phyloP scores from a whole-genome alignment of 2,329 filamentous ascomycete genomes.

The Chaetomiaceae sp. region DNA sequence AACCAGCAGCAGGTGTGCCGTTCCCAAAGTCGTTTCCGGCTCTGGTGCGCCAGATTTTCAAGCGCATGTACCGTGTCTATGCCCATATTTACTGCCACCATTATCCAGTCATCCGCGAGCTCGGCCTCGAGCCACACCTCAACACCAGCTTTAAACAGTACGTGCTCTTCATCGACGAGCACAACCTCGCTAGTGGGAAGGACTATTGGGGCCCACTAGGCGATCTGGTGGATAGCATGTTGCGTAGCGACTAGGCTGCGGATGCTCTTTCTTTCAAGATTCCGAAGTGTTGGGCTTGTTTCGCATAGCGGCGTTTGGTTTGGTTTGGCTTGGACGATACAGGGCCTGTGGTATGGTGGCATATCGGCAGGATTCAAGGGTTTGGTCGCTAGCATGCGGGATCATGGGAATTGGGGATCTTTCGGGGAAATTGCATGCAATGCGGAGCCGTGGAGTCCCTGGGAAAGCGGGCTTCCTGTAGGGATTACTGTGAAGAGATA shows the following conservation, averaged over 20 bases:
- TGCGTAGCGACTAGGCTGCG: constrained; percentile 70
- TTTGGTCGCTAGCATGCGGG: constrained; percentile 18
- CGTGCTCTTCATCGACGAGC: constrained; percentile 97
- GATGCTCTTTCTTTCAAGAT: constrained; percentile 8
- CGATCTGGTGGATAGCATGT: constrained; percentile 95
- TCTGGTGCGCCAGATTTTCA: constrained; percentile 93
- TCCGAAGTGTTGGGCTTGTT: constrained; percentile 15
- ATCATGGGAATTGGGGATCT: constrained; percentile 12
- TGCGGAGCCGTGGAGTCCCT: constrained; percentile 6
- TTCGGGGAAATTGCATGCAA: constrained; percentile 13
- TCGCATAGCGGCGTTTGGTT: constrained; percentile 27
- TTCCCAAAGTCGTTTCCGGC: constrained; percentile 90
- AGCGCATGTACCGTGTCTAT: constrained; percentile 97
- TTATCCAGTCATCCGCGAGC: constrained; percentile 91
- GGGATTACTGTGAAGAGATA: constrained; percentile 13
- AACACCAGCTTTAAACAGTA: constrained; percentile 99
- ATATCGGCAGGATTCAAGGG: constrained; percentile 10
- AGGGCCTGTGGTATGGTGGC: constrained; percentile 7
- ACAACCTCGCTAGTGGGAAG: constrained; percentile 83
- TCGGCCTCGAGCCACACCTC: constrained; percentile 92
- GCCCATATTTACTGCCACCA: constrained; percentile 99
- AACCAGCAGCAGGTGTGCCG: constrained; percentile 62
- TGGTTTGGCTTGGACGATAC: constrained; percentile 16
- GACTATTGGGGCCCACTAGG: constrained; percentile 97
- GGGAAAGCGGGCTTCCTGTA: constrained; percentile 12